Conservation (phyloP, 2,329 filamentous ascomycete species). For the Colletotrichum horii region DNA sequence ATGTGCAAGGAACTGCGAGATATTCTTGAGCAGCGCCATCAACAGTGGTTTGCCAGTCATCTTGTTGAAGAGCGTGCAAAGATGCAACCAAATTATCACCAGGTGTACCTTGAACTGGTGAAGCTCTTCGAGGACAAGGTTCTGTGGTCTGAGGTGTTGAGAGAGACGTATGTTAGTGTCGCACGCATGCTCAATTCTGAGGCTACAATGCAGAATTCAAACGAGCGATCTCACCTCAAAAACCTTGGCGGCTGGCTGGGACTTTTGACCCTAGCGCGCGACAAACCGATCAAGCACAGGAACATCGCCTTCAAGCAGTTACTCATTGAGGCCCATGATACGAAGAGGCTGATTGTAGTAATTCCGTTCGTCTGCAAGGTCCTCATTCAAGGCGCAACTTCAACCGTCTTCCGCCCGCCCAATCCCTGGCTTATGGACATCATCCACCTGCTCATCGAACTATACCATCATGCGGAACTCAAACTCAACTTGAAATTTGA, state of each 20-base stretch:
- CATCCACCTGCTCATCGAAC: slow-evolving; percentile 85
- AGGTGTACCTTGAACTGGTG: slow-evolving; percentile 89
- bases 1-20: slow-evolving; percentile 85
- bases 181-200: slow-evolving; percentile 90
- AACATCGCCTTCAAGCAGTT: slow-evolving; percentile 98
- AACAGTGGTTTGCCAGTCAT: slow-evolving; percentile 96
- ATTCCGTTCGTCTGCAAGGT: slow-evolving; percentile 99
- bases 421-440: slow-evolving; percentile 99
- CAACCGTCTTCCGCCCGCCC: slow-evolving; percentile 88
- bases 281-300: slow-evolving; percentile 94
- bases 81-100: slow-evolving; percentile 95
- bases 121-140: slow-evolving; percentile 79
- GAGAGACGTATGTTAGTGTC: slow-evolving; percentile 90
- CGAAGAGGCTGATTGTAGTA: slow-evolving; percentile 86
- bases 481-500: slow-evolving; percentile 99
- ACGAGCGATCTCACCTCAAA: slow-evolving; percentile 87
- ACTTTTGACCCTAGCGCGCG: slow-evolving; percentile 87
- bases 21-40: slow-evolving; percentile 78
- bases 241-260: slow-evolving; percentile 95
- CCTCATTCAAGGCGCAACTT: slow-evolving; percentile 81
- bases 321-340: slow-evolving; percentile 91
- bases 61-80: slow-evolving; percentile 96
- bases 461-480: slow-evolving; percentile 91
- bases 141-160: slow-evolving; percentile 87
- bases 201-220: slow-evolving; percentile 80